These are phyloP conservation scores for Kluyveromyces nonfermentans DNA, from an alignment of 805 yeast genomes.

Conservation along the genomic window DNA sequence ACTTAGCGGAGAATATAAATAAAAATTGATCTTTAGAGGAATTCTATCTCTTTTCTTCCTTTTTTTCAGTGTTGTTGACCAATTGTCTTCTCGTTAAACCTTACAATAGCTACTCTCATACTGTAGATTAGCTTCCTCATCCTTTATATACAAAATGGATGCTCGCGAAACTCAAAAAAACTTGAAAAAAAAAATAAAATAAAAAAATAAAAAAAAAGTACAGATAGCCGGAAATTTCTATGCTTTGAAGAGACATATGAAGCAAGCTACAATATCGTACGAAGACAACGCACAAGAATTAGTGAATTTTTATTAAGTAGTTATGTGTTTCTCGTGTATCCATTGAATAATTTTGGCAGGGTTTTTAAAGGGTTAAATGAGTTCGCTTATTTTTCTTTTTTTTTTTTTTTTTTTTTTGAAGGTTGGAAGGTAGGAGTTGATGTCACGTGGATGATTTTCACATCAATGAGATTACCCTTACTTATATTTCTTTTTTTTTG, in stretches of 20 bases:
- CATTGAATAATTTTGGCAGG: too few species aligned
- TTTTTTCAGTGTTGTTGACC: too few species aligned
- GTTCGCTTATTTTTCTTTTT: too few species aligned
- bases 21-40: background rate
- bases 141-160: constrained; percentile 1
- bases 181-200: background rate
- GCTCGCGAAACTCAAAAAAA: background rate
- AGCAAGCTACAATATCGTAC: background rate
- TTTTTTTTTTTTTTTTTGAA: background rate
- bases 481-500: constrained; percentile 1
- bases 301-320: constrained; percentile 14
- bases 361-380: too few species aligned
- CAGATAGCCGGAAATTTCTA: background rate
- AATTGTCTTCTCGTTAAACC: too few species aligned
- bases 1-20: background rate
- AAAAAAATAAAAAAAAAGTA: background rate
- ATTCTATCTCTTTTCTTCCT: background rate
- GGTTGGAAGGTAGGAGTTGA: constrained; percentile 4
- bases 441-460: background rate
- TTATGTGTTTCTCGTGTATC: too few species aligned
- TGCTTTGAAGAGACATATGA: background rate
- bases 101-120: too few species aligned
- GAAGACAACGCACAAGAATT: constrained; percentile 10
- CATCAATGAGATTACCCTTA: background rate
- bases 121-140: constrained; percentile 2